Evolutionary conservation across 1,284 basidiomycete species (phyloP), one percentile per base, ranked within the genome.

Genomic region (Stereum hirsutum): DNA sequence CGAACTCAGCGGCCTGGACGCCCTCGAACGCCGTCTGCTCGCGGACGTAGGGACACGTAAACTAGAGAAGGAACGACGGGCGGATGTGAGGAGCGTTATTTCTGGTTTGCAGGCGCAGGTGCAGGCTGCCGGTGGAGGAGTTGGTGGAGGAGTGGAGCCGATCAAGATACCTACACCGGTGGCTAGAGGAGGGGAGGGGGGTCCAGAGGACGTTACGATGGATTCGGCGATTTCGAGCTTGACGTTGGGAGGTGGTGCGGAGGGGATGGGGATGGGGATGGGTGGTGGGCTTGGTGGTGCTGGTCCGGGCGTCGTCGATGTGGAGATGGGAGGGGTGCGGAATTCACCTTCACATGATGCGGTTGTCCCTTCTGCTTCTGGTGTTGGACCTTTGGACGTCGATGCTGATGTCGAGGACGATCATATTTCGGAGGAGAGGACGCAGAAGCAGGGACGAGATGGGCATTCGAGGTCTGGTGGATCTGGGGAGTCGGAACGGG

Each of bases 221-320:
- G 82, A 86, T 52, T 81, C 78, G 37, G 82, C 79, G 21, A 86
- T 85, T 39, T 85, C 82, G 32, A 86, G 82, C 54, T 57, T 86
- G 49, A 80, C 80, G 11, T 66, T 86, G n/a, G 78, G 76, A 2
- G 75, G 75, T 42, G 58, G 36, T 12, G 36, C 36, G 11, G 36
- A 38, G 24, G 28, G 28, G 28, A 14, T 23, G 11, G 36, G 20
- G 12, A 62, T 56, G 44, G 48, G 43, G 31, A 44, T 26, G 15
- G 77, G 75, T 2, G 75, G 75, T 42, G 58, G 54, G 14, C 63
- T 54, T 43, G 48, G 38, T 28, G 42, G 27, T 14, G 40, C 45
- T 43, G 56, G 57, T 39, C 53, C 49, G 5, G 54, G 52, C 4
- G 41, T 21, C 6, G 21, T 38, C 10, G 25, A 20, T n/a, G 27